Evolutionary conservation across 805 yeast species (phyloP), one percentile per base, ranked within the genome.

Genomic region (Cyberlindnera galapagoensis): DNA sequence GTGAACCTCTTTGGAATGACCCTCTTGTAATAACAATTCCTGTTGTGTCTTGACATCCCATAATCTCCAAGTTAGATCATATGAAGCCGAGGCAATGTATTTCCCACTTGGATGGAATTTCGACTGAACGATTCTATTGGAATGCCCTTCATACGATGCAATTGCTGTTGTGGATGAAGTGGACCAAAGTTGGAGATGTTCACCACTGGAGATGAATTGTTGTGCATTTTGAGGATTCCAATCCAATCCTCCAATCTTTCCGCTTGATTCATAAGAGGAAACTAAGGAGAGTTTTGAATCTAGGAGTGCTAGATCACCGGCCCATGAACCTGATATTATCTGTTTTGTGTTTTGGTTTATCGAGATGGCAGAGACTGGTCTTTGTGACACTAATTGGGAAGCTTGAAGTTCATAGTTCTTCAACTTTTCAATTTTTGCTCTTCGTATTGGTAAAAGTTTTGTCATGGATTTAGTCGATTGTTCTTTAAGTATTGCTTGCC

Each of bases 1-100:
- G 38, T 71, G 75, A 0, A 87, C 77, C 36, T 76, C 92, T 45
- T 75, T 78, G 1, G 82, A 61, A 51, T 90, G 97, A 0, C 97
- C 96, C 50, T 85, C 95, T 53, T 90, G 97, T 37, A 72, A 63
- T 24, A 72, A 59, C 6, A 90, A 47, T 33, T 75, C 75, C 19
- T 51, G 50, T 11, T 56, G 54, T 5, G 63, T 69, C 9, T 60
- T 57, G 0, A 76, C 42, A 54, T 90, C 96, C 95, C 95, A 88
- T 3, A 85, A 53, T 39, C 85, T 70, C 96, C 96, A 90, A 0
- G 95, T 84, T 42, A 66, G 67, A 56, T 90, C 97, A 48, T 69
- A 79, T 0, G 96, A 87, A 0, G 94, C 80, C 9, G 84, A 69
- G 0, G 77, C 82, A 1, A 81, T 40, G 43, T 53, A 72, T 3